A percentile compares a stretch with the other conserved stretches of the same genome.
These are phyloP conservation scores for Viridothelium virens DNA, from an alignment of 495 filamentous ascomycete species.

Conservation along the genomic window DNA sequence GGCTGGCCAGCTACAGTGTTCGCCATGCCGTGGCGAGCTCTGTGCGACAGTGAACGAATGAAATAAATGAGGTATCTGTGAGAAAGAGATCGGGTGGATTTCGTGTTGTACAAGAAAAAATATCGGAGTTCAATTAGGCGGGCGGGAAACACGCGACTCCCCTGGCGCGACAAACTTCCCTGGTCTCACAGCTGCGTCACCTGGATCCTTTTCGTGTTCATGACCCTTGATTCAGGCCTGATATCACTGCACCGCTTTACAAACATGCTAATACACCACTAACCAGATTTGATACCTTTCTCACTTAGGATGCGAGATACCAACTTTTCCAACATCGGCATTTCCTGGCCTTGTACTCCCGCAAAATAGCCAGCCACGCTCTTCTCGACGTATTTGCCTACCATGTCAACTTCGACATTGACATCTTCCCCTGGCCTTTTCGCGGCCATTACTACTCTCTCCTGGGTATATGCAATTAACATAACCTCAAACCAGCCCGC, in stretches of 20 bases:
- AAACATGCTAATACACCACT: background rate
- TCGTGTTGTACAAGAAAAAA: no score
- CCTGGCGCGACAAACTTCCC: background rate
- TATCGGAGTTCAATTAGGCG: no score
- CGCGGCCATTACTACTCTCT: constrained; percentile 71
- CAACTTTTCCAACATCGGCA: constrained; percentile 73
- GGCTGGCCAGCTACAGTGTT: constrained; percentile 22
- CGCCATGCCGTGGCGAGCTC: constrained; percentile 21
- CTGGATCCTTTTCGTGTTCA: background rate
- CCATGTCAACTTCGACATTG: constrained; percentile 97
- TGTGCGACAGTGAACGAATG: background rate
- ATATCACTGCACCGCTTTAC: background rate
- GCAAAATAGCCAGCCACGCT: constrained; percentile 65
- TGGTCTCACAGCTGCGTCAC: constrained; percentile 2
- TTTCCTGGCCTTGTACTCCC: constrained; percentile 44
- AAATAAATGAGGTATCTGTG: background rate
- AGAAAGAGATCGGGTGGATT: background rate
- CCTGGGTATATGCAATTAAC: constrained; percentile 97
- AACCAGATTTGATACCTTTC: constrained; percentile 30
- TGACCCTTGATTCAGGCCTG: background rate
- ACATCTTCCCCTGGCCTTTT: constrained; percentile 82
- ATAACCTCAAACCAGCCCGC: constrained; percentile 95
- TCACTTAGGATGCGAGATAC: constrained; percentile 70
- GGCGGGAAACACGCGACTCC: background rate
- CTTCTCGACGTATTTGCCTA: constrained; percentile 99